These are phyloP conservation scores for Kokia cookei DNA, from an alignment of 441 rosid species.

Conservation along the genomic window DNA sequence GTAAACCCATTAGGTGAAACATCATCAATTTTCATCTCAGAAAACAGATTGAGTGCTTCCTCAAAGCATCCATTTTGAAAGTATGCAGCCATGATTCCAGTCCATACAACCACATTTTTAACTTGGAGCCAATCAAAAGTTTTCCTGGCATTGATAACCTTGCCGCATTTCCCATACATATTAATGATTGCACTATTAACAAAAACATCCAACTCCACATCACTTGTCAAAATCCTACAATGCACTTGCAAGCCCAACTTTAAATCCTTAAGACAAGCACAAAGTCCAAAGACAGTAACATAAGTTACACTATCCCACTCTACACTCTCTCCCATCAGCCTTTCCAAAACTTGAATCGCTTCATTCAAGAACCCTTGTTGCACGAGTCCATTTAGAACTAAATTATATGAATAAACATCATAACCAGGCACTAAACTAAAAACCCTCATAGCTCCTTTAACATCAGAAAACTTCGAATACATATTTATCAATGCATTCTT, in stretches of 20 bases:
- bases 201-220: slow-evolving; percentile 28
- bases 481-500: slow-evolving; percentile 48
- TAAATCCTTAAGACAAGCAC: slow-evolving; percentile 48
- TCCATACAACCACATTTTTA: slow-evolving; percentile 57
- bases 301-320: slow-evolving; percentile 53
- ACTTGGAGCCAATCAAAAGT: slow-evolving; percentile 36
- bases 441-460: slow-evolving; percentile 37
- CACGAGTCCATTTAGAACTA: slow-evolving; percentile 54
- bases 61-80: slow-evolving; percentile 62
- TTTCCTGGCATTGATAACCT: slow-evolving; percentile 34
- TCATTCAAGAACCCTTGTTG: slow-evolving; percentile 39
- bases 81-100: slow-evolving; percentile 56
- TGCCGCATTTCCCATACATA: slow-evolving; percentile 73
- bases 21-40: slow-evolving; percentile 33
- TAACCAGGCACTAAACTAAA: slow-evolving; percentile 32
- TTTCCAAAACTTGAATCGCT: slow-evolving; percentile 41
- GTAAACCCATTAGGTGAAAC: slow-evolving; percentile 63
- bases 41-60: slow-evolving; percentile 55
- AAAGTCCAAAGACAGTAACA: slow-evolving; percentile 44
- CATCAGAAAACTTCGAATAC: slow-evolving; percentile 37
- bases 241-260: slow-evolving; percentile 57
- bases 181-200: slow-evolving; percentile 46
- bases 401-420: slow-evolving; percentile 47
- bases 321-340: slow-evolving; percentile 27
- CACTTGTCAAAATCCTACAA: slow-evolving; percentile 33